These are phyloP conservation scores for Fusarium aywerte DNA, from an alignment of 2,329 filamentous ascomycete genomes.

Conservation along the genomic window DNA sequence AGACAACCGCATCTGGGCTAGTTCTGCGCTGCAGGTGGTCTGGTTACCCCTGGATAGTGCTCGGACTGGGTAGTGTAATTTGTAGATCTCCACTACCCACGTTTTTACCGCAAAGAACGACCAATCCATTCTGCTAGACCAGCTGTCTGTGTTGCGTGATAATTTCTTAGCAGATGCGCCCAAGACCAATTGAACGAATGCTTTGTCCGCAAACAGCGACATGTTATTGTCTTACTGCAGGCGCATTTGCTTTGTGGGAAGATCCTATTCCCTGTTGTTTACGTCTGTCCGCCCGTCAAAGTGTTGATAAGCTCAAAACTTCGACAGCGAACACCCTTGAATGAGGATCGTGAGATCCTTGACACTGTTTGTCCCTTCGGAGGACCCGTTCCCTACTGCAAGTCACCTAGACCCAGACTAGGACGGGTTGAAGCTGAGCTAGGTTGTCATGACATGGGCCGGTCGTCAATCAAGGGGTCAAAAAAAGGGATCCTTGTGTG, in stretches of 20 bases:
- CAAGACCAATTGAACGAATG: constrained; percentile 1
- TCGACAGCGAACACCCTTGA: constrained; percentile 16
- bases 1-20: constrained; percentile 24
- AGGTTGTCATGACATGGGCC: constrained; percentile 27
- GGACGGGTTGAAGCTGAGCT: not conserved
- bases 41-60: constrained; percentile 36
- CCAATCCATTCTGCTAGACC: constrained; percentile 24
- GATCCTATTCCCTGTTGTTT: constrained; percentile 15
- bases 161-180: constrained; percentile 9
- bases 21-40: not conserved
- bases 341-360: constrained; percentile 24
- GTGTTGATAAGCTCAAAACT: constrained; percentile 1
- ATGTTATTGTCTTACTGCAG: not conserved
- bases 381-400: constrained; percentile 23
- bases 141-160: constrained; percentile 24
- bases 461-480: constrained; percentile 29
- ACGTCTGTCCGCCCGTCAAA: not conserved
- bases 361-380: constrained; percentile 27
- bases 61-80: constrained; percentile 23
- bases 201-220: constrained; percentile 18
- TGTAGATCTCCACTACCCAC: constrained; percentile 34
- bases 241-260: not conserved
- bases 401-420: not conserved
- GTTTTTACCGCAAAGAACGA: constrained; percentile 20
- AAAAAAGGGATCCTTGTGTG: constrained; percentile 26